Evolutionary conservation across 2,329 filamentous ascomycete species (phyloP).

Genomic region (Chrysoporthe austroafricana): DNA sequence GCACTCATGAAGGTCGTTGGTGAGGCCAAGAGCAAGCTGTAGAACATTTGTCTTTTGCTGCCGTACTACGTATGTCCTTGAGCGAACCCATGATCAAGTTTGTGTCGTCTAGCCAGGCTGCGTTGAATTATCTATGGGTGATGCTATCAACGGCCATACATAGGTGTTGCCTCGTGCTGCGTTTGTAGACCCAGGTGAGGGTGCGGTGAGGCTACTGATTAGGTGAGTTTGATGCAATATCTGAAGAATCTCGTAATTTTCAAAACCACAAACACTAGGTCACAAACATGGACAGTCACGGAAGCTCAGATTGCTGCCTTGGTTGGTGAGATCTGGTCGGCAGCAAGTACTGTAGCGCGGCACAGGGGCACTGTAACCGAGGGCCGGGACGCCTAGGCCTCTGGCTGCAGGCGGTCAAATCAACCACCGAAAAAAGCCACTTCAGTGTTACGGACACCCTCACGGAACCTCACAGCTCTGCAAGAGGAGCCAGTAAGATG

Average conservation of each 20-base stretch:
- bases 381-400: not conserved
- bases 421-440: not conserved
- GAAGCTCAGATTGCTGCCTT: not conserved
- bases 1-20: constrained; percentile 72
- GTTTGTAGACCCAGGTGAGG: not conserved
- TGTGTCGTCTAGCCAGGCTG: not conserved
- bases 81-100: not conserved
- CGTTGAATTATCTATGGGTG: not conserved
- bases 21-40: constrained; percentile 65
- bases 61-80: not conserved
- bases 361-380: not conserved
- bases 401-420: not conserved
- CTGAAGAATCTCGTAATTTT: not conserved
- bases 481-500: not conserved
- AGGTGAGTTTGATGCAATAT: not conserved
- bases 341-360: not conserved
- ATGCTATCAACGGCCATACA: not conserved
- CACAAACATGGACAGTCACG: not conserved
- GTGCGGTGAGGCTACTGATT: not conserved
- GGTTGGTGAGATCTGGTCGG: not conserved
- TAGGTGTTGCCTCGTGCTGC: not conserved
- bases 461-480: not conserved
- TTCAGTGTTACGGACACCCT: not conserved
- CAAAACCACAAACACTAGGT: not conserved
- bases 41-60: constrained; percentile 32